Evolutionary conservation across 2,329 filamentous ascomycete genomes (phyloP), one percentile per base, ranked within the genome.

Genomic region (Neocucurbitaria cava): DNA sequence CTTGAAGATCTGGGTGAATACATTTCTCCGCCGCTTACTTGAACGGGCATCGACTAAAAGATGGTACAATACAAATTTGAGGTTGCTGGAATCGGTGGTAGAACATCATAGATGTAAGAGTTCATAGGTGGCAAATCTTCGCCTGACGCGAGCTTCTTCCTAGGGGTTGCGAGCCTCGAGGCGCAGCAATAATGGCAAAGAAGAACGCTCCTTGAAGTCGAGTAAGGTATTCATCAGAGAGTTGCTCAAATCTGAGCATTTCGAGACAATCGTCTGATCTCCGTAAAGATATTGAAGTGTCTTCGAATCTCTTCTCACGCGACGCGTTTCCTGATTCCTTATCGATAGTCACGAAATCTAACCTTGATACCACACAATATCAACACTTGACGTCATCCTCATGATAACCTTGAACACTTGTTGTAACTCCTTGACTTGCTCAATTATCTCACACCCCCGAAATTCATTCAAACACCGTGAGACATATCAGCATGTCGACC

Each of bases 401-500:
- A 15, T 5, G 5, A 15, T 15, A 35, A 35, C 31, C 31, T 17
- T 17, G 31, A 17, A 4, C 11, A 15, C 21, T 40, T 18, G 13
- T 11, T 40, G 18, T 13, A 6, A 11, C 30, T 35, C 13, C 8
- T 40, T 13, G 13, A 23, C 18, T 15, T 26, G 24, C 20, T 38
- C 35, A 18, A 15, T 18, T 38, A n/a, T 31, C 28, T 15, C 13
- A 5, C 9, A 21, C 17, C 17, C n/a, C 17, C 3, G 20, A 38
- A 7, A 24, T 40, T 6, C 13, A 40, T 20, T 8, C 9, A 21
- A 10, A 10, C 17, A 40, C 13, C 18, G 36, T 8, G 21, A 40
- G 13, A 4, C 36, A 5, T 40, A 26, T 24, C 18, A 36, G 7
- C 5, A 73, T 73, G 70, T 53, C 68, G 38, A 81, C 78, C 31